Percentiles rank a stretch among this genome's conserved stretches.
These are phyloP conservation scores for Backusella tarrabulga DNA, from an alignment of 192 early-diverging fungal genomes.

Conservation along the genomic window DNA sequence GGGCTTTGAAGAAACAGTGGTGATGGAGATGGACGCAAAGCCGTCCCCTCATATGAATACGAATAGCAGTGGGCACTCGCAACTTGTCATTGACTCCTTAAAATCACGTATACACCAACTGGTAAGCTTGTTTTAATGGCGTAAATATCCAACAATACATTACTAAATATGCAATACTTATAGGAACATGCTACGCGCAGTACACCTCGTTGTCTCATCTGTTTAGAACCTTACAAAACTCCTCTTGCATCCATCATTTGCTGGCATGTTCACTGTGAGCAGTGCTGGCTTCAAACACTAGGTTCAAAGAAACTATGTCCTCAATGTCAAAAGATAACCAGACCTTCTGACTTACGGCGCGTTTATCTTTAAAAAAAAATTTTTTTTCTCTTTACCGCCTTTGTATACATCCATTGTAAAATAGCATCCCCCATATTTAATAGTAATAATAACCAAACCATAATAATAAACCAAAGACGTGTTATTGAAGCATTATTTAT, in stretches of 20 bases:
- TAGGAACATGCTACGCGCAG: conserved; percentile 47
- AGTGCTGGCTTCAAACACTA: conserved; percentile 84
- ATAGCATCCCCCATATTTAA: neutral
- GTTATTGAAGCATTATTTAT: neutral
- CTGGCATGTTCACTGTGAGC: conserved; percentile 92
- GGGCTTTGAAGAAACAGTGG: conserved; percentile 25
- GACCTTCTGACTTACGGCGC: conserved; percentile 75
- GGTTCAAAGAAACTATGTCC: conserved; percentile 89
- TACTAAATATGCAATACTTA: neutral
- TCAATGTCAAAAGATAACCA: conserved; percentile 85
- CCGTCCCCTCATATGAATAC: neutral
- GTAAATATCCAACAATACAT: too few relatives aligned
- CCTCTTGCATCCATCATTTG: conserved; percentile 80
- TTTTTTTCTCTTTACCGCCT: neutral
- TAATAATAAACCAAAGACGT: neutral
- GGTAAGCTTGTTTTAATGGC: conserved; percentile 6
- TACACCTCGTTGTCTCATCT: conserved; percentile 73
- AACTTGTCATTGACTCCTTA: conserved; percentile 79
- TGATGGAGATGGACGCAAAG: conserved; percentile 23
- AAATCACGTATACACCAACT: conserved; percentile 69
- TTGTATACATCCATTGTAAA: neutral
- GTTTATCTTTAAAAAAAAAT: conserved; percentile 68
- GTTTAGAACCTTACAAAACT: conserved; percentile 67
- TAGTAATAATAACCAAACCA: neutral
- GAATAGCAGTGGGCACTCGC: conserved; percentile 37